Evolutionary conservation across 805 yeast genomes (phyloP).

Genomic region (Candida nanaspora): DNA sequence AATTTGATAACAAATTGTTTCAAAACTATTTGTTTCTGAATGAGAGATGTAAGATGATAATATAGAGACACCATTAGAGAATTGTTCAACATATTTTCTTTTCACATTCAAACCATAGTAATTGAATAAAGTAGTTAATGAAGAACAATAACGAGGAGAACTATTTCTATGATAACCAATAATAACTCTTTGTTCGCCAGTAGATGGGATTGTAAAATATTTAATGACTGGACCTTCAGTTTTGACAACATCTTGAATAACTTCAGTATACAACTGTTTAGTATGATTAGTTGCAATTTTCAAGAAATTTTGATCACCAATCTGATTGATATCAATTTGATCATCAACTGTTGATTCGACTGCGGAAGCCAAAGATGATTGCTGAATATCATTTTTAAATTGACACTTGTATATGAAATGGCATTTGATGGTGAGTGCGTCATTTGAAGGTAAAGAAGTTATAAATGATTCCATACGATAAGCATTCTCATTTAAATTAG

Average conservation of each 20-base stretch:
- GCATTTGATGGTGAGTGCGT: constrained; percentile 41
- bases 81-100: constrained; percentile 91
- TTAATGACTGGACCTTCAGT: constrained; percentile 92
- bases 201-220: constrained; percentile 71
- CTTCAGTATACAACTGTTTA: constrained; percentile 63
- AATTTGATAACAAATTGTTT: constrained; percentile 79
- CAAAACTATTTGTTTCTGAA: constrained; percentile 42
- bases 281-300: constrained; percentile 76
- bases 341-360: constrained; percentile 19
- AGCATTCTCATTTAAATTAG: constrained; percentile 20
- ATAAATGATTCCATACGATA: constrained; percentile 76
- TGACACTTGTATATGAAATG: constrained; percentile 77
- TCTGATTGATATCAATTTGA: constrained; percentile 50
- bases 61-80: constrained; percentile 79
- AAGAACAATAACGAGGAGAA: constrained; percentile 81
- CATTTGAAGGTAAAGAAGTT: constrained; percentile 50
- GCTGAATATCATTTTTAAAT: constrained; percentile 30
- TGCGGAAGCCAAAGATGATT: too few relatives aligned
- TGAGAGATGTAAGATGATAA: constrained; percentile 81
- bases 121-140: constrained; percentile 77
- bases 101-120: constrained; percentile 81
- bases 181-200: constrained; percentile 79
- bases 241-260: constrained; percentile 58
- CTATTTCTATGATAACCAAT: constrained; percentile 83
- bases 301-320: constrained; percentile 74